A percentile compares a stretch with the other conserved stretches of the same genome.
Conservation (phyloP, 225 moss, liverwort and hornwort species). For the Asterella californica region DNA sequence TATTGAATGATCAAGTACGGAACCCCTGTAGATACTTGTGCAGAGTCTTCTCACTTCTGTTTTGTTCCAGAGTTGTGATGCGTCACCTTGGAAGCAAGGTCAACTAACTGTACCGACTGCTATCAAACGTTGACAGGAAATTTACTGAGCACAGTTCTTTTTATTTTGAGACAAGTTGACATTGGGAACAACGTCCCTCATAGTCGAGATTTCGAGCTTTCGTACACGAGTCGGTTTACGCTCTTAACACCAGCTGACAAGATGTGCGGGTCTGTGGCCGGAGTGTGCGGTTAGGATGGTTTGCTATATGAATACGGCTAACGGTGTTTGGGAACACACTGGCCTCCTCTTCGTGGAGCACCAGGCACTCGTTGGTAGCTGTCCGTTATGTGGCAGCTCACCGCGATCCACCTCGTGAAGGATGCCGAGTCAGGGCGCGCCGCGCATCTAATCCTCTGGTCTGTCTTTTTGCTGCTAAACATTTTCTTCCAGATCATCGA, state of each 20-base stretch:
- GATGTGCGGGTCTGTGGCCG: background rate
- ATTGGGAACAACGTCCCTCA: background rate
- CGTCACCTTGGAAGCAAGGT: background rate
- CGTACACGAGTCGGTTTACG: no score
- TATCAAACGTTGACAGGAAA: background rate
- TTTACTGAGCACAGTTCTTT: background rate
- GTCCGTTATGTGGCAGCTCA: no score
- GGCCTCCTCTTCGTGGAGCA: background rate
- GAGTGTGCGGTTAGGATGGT: background rate
- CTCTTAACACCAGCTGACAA: background rate
- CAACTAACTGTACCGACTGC: background rate
- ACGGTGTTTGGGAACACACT: no score
- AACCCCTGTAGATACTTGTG: slow-evolving; percentile 15
- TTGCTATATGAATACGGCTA: background rate
- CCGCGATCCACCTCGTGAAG: no score
- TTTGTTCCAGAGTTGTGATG: background rate
- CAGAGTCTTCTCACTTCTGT: background rate
- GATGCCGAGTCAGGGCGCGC: background rate
- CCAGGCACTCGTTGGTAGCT: background rate
- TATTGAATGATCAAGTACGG: slow-evolving; percentile 13
- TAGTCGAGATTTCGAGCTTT: background rate
- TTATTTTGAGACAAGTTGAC: background rate
- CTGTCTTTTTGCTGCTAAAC: background rate
- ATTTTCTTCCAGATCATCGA: background rate
- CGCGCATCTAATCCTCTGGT: background rate